A percentile compares a stretch with the other conserved stretches of the same genome.
Conservation (phyloP, 78 protist species). For the Speleostelium caveatum region DNA sequence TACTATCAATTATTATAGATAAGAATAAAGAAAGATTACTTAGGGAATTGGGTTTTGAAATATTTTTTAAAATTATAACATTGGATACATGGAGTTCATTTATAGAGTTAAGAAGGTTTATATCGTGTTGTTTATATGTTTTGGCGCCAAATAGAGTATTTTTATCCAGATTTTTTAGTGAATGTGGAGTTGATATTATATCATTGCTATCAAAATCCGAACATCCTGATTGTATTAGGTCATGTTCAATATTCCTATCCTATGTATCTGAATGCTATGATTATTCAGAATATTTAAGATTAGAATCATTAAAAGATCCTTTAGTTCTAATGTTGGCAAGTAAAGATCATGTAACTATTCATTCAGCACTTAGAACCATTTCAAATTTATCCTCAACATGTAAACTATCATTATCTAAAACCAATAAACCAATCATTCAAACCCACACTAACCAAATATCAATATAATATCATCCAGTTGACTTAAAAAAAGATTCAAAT, state of each 20-base stretch:
- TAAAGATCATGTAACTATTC: conserved; percentile 48
- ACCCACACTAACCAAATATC: background rate
- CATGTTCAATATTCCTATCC: conserved; percentile 59
- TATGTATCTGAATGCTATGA: conserved; percentile 49
- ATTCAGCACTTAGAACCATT: conserved; percentile 45
- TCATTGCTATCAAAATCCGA: conserved; percentile 18
- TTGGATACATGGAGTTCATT: conserved; percentile 56
- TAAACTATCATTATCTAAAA: background rate
- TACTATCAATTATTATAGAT: conserved; percentile 2
- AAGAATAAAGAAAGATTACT: conserved; percentile 63
- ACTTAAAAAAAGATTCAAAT: conserved; percentile 61
- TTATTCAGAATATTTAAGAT: conserved; percentile 7
- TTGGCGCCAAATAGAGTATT: conserved; percentile 33
- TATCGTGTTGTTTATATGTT: conserved; percentile 33
- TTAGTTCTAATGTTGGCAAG: conserved; percentile 21
- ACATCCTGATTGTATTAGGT: conserved; percentile 48
- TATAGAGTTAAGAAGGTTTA: conserved; percentile 44
- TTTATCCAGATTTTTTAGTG: conserved; percentile 35
- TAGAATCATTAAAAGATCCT: conserved; percentile 38
- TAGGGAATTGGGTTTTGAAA: conserved; percentile 48
- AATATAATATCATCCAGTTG: conserved; percentile 7
- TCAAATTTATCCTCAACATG: conserved; percentile 48
- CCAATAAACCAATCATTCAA: background rate
- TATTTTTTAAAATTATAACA: conserved; percentile 53
- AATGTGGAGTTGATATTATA: conserved; percentile 23